Base-by-base conservation (phyloP, 2,329 filamentous ascomycete species). In the Pleoardoris graminearum region DNA sequence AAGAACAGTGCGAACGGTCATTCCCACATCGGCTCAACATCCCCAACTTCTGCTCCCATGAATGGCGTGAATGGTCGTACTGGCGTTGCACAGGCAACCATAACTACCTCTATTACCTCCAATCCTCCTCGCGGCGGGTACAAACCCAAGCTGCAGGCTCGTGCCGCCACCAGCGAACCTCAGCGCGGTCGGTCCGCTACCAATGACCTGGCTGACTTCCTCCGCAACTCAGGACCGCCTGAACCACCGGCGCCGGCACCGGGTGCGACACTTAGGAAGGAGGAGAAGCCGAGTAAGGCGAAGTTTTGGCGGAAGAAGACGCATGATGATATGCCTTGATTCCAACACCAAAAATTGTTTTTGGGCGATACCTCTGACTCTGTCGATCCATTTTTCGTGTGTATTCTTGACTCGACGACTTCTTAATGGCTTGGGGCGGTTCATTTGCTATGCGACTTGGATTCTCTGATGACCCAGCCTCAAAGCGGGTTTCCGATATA, bases 201-300 rank as follows among this genome's bases (percentile, higher is more conserved):
- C 2, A 71, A 69, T 33, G 75, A 78, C 50, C 62, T 78, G 27
- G 76, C 75, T 2, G 75, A 78, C 48, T 79, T 78, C 55, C 52
- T 79, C 33, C 68, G 69, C 27, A 73, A 69, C 25, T 75, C 71
- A 1, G 76, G 73, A 0, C 76, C 76, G 0, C 69, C 70, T 3
- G 69, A 71, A 32, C 60, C 63, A 7, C 25, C 57, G 1, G 47
- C 53, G 17, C 57, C 63, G 1, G 45, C 60, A 5, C 53, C 59
- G 4, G 53, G 51, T n/a, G 30, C 47, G 16, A 50, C 54, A 2
- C 49, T 25, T 1, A 57, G 52, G 35, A 69, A 66, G 46, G 68
- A 71, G 46, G 70, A 72, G 41, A 71, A 69, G 62, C 66, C 66
- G 46, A 55, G 51, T 12, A 56, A 54, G 22, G 56, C 60, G 32